Percentiles rank a stretch among this genome's conserved stretches.
These are phyloP conservation scores for Solanum corneliomulleri DNA, from an alignment of 257 asterid genomes.

Conservation along the genomic window DNA sequence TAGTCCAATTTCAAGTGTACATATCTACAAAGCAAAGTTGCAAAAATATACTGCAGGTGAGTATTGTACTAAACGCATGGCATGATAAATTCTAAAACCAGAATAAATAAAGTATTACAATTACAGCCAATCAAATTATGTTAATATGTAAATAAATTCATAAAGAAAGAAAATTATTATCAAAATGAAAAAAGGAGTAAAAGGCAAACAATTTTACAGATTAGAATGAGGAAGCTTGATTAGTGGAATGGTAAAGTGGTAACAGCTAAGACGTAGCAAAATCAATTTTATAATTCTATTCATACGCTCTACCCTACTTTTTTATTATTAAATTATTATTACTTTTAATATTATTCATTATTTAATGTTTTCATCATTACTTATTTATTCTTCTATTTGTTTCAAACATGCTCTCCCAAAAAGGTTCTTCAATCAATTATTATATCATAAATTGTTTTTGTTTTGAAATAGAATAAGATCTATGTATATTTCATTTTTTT, in stretches of 20 bases:
- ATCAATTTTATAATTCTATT: not conserved
- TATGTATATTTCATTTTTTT: not conserved
- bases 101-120: not conserved
- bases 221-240: not conserved
- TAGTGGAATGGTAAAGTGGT: not conserved
- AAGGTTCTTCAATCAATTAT: not conserved
- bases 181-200: not conserved
- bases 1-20: not conserved
- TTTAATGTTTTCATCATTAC: not conserved
- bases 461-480: accelerated
- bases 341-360: not conserved
- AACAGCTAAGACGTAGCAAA: not conserved
- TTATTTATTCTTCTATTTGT: not conserved
- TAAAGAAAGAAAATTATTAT: not conserved
- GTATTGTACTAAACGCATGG: not conserved
- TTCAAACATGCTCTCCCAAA: not conserved
- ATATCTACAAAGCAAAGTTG: not conserved
- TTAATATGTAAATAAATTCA: not conserved
- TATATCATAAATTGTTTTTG: not conserved
- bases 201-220: not conserved
- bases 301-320: not conserved
- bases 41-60: not conserved
- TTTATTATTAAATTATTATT: not conserved
- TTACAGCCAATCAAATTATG: not conserved
- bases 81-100: not conserved